Evolutionary conservation across 306 rosid genomes (phyloP).

Genomic region (Prunus campanulata): DNA sequence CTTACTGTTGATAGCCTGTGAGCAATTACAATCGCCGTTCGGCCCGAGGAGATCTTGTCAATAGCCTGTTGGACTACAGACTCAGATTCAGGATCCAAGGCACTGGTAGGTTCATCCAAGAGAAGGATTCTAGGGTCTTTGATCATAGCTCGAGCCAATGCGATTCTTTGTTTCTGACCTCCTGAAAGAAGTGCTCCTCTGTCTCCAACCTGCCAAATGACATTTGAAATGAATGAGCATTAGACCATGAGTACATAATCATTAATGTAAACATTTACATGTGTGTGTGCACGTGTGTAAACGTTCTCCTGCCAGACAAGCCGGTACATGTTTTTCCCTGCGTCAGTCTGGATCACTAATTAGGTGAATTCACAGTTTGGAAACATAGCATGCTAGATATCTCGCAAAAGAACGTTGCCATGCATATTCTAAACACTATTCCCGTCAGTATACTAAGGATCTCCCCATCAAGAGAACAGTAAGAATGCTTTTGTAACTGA

Average conservation of each 20-base stretch:
- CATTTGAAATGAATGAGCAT: neutral
- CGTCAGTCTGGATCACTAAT: neutral
- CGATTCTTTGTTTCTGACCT: slow-evolving; percentile 92
- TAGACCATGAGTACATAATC: neutral
- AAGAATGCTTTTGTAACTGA: neutral
- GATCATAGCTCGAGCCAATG: slow-evolving; percentile 85
- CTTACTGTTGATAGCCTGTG: slow-evolving; percentile 81
- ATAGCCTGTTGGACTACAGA: slow-evolving; percentile 70
- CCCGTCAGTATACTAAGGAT: too few species aligned
- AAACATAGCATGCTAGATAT: neutral
- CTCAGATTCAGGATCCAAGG: slow-evolving; percentile 86
- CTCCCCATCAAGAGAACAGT: too few species aligned
- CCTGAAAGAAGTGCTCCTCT: slow-evolving; percentile 82
- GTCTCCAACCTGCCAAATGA: slow-evolving; percentile 69
- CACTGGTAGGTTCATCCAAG: slow-evolving; percentile 93
- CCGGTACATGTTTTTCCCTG: neutral
- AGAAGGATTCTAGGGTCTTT: slow-evolving; percentile 81
- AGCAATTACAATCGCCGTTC: slow-evolving; percentile 86
- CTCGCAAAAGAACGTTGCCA: neutral
- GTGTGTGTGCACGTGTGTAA: neutral
- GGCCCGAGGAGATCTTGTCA: slow-evolving; percentile 66
- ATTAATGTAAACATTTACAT: neutral
- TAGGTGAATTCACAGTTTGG: neutral
- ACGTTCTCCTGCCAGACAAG: neutral
- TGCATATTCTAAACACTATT: neutral